These are phyloP conservation scores for Cordia subcordata DNA, from an alignment of 257 asterid species.

Conservation along the genomic window DNA sequence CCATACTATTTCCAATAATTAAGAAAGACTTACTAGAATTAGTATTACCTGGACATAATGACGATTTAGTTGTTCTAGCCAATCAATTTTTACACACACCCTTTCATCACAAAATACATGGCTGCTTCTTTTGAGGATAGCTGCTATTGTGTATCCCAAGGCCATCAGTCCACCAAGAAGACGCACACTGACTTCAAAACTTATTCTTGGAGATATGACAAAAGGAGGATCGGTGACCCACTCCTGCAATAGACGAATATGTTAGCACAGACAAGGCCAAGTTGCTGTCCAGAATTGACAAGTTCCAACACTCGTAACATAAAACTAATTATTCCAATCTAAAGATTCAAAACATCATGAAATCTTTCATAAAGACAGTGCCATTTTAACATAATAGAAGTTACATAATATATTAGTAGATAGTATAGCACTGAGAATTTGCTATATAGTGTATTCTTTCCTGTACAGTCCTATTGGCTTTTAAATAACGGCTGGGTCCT, in stretches of 20 bases:
- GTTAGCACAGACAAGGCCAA: neutral
- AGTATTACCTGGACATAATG: conserved; percentile 76
- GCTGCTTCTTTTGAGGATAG: conserved; percentile 94
- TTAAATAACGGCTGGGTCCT: too few species aligned
- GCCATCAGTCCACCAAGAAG: conserved; percentile 99
- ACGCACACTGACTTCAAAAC: conserved; percentile 95
- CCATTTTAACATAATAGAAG: too few species aligned
- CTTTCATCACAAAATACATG: conserved; percentile 74
- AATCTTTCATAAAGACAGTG: too few species aligned
- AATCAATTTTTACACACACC: conserved; percentile 88
- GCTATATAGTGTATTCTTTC: too few species aligned
- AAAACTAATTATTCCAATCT: too few species aligned
- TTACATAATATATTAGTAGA: too few species aligned
- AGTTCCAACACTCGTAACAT: too few species aligned
- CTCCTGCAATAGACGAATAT: conserved; percentile 52
- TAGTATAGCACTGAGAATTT: too few species aligned
- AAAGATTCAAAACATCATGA: too few species aligned
- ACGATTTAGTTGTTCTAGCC: conserved; percentile 93
- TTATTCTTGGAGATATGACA: conserved; percentile 98
- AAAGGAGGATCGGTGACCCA: conserved; percentile 97
- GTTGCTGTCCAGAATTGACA: neutral
- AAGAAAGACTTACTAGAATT: neutral
- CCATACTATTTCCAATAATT: neutral
- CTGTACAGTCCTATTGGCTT: too few species aligned
- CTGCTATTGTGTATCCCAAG: conserved; percentile 93